A percentile compares a stretch with the other conserved stretches of the same genome.
These are phyloP conservation scores for Chrysosphaeria jannelii DNA, from an alignment of 2,329 filamentous ascomycete species.

Conservation along the genomic window DNA sequence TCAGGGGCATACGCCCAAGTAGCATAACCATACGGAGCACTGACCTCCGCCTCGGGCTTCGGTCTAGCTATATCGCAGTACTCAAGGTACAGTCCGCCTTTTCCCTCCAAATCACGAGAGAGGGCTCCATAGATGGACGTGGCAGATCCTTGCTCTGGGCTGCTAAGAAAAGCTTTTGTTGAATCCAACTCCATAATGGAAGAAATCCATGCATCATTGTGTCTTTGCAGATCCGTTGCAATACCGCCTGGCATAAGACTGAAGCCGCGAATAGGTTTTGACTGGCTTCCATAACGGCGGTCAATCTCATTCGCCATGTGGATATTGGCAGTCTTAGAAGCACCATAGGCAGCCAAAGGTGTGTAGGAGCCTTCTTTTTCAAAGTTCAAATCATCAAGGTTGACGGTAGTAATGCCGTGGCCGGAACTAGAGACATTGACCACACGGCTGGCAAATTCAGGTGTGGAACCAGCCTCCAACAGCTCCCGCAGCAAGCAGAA, in stretches of 20 bases:
- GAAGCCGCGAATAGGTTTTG: constrained; percentile 11
- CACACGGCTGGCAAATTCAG: constrained; percentile 13
- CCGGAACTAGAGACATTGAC: constrained; percentile 13
- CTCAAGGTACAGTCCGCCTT: constrained; percentile 13
- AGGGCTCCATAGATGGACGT: constrained; percentile 13
- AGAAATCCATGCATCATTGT: constrained; percentile 3
- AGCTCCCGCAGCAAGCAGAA: constrained; percentile 16
- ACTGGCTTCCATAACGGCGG: constrained; percentile 10
- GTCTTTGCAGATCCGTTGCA: constrained; percentile 6
- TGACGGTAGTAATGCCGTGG: constrained; percentile 9
- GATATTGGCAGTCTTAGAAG: constrained; percentile 16
- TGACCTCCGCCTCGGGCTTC: constrained; percentile 1
- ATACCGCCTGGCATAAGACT: constrained; percentile 16
- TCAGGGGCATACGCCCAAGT: background rate
- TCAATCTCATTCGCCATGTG: constrained; percentile 17
- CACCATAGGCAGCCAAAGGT: constrained; percentile 10
- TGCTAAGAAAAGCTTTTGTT: constrained; percentile 6
- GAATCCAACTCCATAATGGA: constrained; percentile 2
- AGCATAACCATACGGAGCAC: background rate
- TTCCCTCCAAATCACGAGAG: constrained; percentile 10
- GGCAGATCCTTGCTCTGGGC: constrained; percentile 12
- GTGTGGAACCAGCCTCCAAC: constrained; percentile 11
- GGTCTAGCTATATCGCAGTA: constrained; percentile 11
- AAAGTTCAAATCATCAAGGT: constrained; percentile 13
- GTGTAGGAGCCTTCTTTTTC: constrained; percentile 8